phyloP scores from a whole-genome alignment of 192 early-diverging fungal species.

The Coemansia sp. region DNA sequence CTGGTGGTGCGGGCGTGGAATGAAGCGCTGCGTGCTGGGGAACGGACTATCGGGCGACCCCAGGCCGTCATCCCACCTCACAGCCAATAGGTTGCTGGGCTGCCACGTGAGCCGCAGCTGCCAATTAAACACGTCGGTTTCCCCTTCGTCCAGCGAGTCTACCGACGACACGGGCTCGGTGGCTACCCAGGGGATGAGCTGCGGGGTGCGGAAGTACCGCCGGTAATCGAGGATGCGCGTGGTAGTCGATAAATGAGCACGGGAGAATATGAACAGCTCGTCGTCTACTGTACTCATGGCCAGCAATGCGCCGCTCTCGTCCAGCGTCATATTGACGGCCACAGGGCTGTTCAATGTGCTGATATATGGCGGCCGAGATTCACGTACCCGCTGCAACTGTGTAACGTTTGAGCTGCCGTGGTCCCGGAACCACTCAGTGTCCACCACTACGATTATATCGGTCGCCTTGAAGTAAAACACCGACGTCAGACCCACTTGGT shows the following conservation, averaged over 20 bases:
- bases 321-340: slow-evolving; percentile 51
- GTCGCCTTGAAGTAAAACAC: slow-evolving; percentile 55
- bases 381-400: slow-evolving; percentile 52
- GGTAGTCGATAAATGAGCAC: slow-evolving; percentile 30
- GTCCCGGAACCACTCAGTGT: slow-evolving; percentile 54
- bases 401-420: slow-evolving; percentile 41
- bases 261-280: slow-evolving; percentile 51
- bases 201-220: slow-evolving; percentile 35
- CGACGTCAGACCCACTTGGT: slow-evolving; percentile 44
- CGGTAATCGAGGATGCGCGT: slow-evolving; percentile 49
- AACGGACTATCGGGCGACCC: slow-evolving; percentile 46
- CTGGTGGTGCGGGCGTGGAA: slow-evolving; percentile 31
- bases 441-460: slow-evolving; percentile 44
- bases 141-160: slow-evolving; percentile 46
- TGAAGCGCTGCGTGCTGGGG: slow-evolving; percentile 35
- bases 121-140: slow-evolving; percentile 49
- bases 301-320: slow-evolving; percentile 49
- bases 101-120: slow-evolving; percentile 50
- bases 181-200: slow-evolving; percentile 29
- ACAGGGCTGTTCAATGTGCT: slow-evolving; percentile 55
- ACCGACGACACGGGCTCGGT: slow-evolving; percentile 42
- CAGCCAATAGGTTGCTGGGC: slow-evolving; percentile 32
- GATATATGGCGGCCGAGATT: slow-evolving; percentile 53
- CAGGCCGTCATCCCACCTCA: slow-evolving; percentile 45
- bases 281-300: slow-evolving; percentile 53